A percentile compares a stretch with the other conserved stretches of the same genome.
Evolutionary conservation across 2,329 filamentous ascomycete genomes (phyloP).

Genomic region (Nemania sp.): DNA sequence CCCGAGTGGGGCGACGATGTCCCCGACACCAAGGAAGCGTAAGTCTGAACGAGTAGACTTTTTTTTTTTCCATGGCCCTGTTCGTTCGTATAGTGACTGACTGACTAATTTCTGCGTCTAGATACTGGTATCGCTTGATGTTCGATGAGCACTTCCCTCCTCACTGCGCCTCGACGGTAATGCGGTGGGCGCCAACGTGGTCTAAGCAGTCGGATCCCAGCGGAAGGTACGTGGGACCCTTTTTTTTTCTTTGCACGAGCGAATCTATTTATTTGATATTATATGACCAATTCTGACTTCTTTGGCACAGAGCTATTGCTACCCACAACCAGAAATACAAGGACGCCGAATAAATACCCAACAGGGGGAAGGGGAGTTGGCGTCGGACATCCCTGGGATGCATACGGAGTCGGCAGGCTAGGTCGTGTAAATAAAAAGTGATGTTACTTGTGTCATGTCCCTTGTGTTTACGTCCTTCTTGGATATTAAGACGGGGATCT

Average conservation of each 20-base stretch:
- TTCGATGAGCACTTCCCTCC: slow-evolving; percentile 98
- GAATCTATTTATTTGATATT: background rate
- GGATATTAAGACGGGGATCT: too few species aligned
- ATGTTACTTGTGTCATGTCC: too few species aligned
- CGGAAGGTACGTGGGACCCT: slow-evolving; percentile 68
- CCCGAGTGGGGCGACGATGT: slow-evolving; percentile 92
- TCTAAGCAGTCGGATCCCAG: slow-evolving; percentile 94
- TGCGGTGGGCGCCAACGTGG: slow-evolving; percentile 98
- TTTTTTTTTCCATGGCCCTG: background rate
- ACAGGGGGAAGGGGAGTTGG: background rate
- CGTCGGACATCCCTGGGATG: background rate
- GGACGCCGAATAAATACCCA: background rate
- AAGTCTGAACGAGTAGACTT: slow-evolving; percentile 44
- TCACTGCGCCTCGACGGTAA: slow-evolving; percentile 88
- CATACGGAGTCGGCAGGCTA: background rate
- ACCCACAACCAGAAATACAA: slow-evolving; percentile 1
- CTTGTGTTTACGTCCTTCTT: too few species aligned
- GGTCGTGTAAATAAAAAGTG: background rate
- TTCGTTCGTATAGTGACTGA: too few species aligned
- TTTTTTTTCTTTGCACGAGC: background rate
- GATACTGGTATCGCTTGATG: slow-evolving; percentile 97
- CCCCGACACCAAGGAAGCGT: slow-evolving; percentile 96
- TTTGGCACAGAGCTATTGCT: slow-evolving; percentile 64
- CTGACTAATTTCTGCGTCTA: slow-evolving; percentile 37
- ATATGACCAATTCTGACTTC: slow-evolving; percentile 18